Evolutionary conservation across 495 filamentous ascomycete genomes (phyloP), one percentile per base, ranked within the genome.

Genomic region (Aspergillus diversus): DNA sequence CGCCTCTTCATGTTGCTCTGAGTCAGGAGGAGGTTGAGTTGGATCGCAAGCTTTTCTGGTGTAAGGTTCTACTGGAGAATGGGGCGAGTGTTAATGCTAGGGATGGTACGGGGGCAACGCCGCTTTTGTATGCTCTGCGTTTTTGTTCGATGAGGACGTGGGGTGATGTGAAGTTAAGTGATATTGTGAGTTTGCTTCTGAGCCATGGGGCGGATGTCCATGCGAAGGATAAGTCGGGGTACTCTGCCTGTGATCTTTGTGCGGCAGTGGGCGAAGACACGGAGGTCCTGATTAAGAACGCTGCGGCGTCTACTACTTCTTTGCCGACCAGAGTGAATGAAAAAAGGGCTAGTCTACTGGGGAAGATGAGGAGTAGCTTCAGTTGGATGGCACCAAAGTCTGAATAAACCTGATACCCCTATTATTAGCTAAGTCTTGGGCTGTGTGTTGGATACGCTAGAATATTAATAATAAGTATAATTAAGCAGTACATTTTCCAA

Each of bases 201-300:
- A 17, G 9, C n/a, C 47, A 50, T 21, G 47, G 47, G 8, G 47
- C 47, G 15, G 47, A 50, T 21, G 47, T 50, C 47, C n/a, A 50
- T 16, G 47, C 47, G 8, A 13, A 16, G 21, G 47, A 50, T 50
- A 17, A 21, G 12, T 21, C 21, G 15, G 15, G 16, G 8, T 50
- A 16, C 21, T 50, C 47, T 6, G 47, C 21, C 4, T 4, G 5
- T 5, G 47, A 50, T 50, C 47, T 50, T 2, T 17, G 47, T 16
- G 21, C 15, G 0, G 47, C 47, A 5, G 47, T 50, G n/a, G 47
- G 47, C 5, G 47, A 31, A 21, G 47, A 17, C 1, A 16, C 21
- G 0, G 47, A 50, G 9, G 47, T 5, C 9, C 47, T 50, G 4
- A 8, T 50, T 4, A 31, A 50, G 21, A 21, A 50, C 8, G 47